Evolutionary conservation across 768 basidiomycete genomes (phyloP), one percentile per base, ranked within the genome.

Genomic region (Tephrocybe sp.): DNA sequence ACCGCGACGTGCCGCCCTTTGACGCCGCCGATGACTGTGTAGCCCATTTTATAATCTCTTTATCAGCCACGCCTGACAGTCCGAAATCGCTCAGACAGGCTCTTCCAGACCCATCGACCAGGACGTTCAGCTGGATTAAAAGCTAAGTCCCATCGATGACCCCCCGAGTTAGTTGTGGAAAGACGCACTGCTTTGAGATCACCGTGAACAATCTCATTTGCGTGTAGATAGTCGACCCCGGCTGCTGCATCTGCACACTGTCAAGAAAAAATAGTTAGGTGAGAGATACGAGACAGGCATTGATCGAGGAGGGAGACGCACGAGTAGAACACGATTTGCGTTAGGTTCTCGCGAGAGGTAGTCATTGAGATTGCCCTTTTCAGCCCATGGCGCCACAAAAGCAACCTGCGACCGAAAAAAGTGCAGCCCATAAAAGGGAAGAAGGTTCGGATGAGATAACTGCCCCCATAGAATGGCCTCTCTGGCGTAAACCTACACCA

Each of bases 361-460:
- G 1, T 59, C 30, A 26, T 34, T 55, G 4, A 73, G 45, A 20
- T 65, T 63, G 68, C 45, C 51, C 8, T 53, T 53, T 15, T 53
- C 51, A n/a, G 45, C 45, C 51, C 51, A 53, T 39, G 51, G 73
- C 4, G 71, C 73, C 36, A 75, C 66, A 24, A 76, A 61, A 24
- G 62, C 57, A 24, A 65, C 24, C 44, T 63, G 54, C 11, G 44
- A 43, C 21, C 55, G 54, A 8, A 63, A 41, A 37, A 55, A 54
- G 55, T 65, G 62, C n/a, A 62, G 44, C 7, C 68, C 68, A 37
- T 63, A 64, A 41, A 68, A 65, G 2, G 68, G 68, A 17, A 68
- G 52, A 8, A 66, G 46, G 39, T 65, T 64, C 21, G 57, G 61
- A 53, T 67, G 66, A 0, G 60, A 60, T n/a, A 69, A 51, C 39